Conservation (phyloP, 257 asterid species). For the Solanum chaucha region DNA sequence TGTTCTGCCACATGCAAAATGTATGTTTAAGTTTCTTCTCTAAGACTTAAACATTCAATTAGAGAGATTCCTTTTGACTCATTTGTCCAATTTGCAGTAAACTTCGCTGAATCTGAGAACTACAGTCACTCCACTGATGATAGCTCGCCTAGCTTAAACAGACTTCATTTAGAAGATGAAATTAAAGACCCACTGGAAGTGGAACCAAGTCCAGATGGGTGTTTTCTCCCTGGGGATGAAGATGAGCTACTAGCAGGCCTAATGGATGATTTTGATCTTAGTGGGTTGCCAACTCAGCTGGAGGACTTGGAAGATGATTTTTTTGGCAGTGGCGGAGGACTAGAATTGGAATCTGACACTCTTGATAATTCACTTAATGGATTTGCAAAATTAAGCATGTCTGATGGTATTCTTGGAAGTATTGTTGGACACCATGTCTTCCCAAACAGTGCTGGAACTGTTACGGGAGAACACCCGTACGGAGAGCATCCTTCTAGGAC, state of each 20-base stretch:
- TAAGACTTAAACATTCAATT: neutral
- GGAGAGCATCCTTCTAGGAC: constrained; percentile 99
- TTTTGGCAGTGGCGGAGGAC: constrained; percentile 92
- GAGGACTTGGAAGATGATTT: constrained; percentile 95
- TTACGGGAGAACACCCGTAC: constrained; percentile 88
- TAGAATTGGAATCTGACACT: constrained; percentile 62
- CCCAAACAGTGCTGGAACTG: constrained; percentile 45
- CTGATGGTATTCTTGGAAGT: constrained; percentile 41
- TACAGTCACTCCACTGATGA: constrained; percentile 35
- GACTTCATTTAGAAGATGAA: constrained; percentile 25
- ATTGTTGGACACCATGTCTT: constrained; percentile 31
- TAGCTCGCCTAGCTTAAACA: constrained; percentile 37
- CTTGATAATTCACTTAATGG: constrained; percentile 43
- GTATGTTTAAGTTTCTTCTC: constrained; percentile 31
- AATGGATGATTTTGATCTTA: constrained; percentile 77
- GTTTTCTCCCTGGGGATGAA: constrained; percentile 87
- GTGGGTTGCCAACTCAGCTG: constrained; percentile 76
- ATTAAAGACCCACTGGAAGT: constrained; percentile 46
- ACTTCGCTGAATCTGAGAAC: constrained; percentile 34
- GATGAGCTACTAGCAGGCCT: constrained; percentile 88
- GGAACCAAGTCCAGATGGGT: constrained; percentile 27
- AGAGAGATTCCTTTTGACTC: neutral
- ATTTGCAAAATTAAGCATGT: constrained; percentile 34
- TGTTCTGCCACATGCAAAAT: constrained; percentile 42
- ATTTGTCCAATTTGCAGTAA: constrained; percentile 35